phyloP scores from a whole-genome alignment of 345 rosid genomes.

The Rhodomyrtus tomentosa region DNA sequence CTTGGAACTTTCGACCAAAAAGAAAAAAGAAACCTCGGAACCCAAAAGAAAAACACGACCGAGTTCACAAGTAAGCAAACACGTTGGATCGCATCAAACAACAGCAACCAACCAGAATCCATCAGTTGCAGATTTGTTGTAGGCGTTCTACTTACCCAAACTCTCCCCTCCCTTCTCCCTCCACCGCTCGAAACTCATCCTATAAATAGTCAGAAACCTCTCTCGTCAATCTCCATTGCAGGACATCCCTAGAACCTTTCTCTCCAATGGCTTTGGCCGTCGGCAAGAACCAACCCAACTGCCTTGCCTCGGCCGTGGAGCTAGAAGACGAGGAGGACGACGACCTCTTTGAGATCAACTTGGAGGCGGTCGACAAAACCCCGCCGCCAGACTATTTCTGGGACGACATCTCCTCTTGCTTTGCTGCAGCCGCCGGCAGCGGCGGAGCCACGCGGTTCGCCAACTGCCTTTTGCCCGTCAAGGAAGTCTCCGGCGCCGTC shows the following conservation, averaged over 20 bases:
- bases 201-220: neutral
- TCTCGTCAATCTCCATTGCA: neutral
- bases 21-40: neutral
- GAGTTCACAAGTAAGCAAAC: neutral
- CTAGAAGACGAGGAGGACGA: conserved; percentile 7
- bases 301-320: neutral
- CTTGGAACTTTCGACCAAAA: neutral
- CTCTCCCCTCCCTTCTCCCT: neutral
- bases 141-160: conserved; percentile 1
- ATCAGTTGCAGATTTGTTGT: neutral
- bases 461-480: conserved; percentile 4
- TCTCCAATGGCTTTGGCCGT: neutral
- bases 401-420: neutral
- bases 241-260: neutral
- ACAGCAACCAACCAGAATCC: neutral
- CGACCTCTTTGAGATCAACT: conserved; percentile 10
- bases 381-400: conserved; percentile 1
- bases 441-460: conserved; percentile 1
- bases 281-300: neutral
- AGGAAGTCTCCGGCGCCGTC: conserved; percentile 1
- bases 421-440: neutral
- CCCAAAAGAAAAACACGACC: neutral
- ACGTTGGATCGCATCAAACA: neutral
- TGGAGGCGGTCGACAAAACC: neutral
- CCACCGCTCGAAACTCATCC: neutral